Percentiles rank a stretch among this genome's conserved stretches.
Conservation (phyloP, 345 rosid genomes). For the Populus davidiana region DNA sequence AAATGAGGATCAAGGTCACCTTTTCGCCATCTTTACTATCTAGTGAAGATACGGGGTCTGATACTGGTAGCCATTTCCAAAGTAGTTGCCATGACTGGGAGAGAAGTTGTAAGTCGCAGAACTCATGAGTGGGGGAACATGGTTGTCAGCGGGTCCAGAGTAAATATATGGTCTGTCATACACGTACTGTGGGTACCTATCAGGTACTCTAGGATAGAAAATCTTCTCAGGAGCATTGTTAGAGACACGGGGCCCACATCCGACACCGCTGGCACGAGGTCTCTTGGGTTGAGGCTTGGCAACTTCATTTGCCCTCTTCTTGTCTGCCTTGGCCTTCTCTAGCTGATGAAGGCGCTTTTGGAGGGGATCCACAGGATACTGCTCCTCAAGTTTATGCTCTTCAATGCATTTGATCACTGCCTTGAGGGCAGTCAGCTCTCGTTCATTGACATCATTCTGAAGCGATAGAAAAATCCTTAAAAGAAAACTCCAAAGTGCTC, state of each 20-base stretch:
- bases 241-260: conserved; percentile 58
- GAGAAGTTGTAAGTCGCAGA: conserved; percentile 64
- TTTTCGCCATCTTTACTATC: conserved; percentile 35
- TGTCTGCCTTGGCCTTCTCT: conserved; percentile 94
- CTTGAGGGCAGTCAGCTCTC: conserved; percentile 80
- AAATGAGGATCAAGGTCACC: conserved; percentile 58
- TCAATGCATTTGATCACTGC: conserved; percentile 90
- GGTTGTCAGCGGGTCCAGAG: conserved; percentile 60
- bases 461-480: conserved; percentile 9
- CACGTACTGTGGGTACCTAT: conserved; percentile 72
- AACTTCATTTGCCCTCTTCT: conserved; percentile 75
- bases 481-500: not conserved
- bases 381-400: conserved; percentile 89
- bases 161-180: conserved; percentile 77
- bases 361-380: conserved; percentile 64
- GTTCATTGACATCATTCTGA: conserved; percentile 78
- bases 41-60: conserved; percentile 81
- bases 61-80: conserved; percentile 89
- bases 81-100: conserved; percentile 83
- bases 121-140: conserved; percentile 45
- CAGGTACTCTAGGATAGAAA: conserved; percentile 66
- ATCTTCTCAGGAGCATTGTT: conserved; percentile 41
- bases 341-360: conserved; percentile 68
- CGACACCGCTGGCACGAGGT: conserved; percentile 67
- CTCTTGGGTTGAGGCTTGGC: conserved; percentile 92